These are phyloP conservation scores for Lumnitzera racemosa DNA, from an alignment of 345 rosid genomes.

Conservation along the genomic window DNA sequence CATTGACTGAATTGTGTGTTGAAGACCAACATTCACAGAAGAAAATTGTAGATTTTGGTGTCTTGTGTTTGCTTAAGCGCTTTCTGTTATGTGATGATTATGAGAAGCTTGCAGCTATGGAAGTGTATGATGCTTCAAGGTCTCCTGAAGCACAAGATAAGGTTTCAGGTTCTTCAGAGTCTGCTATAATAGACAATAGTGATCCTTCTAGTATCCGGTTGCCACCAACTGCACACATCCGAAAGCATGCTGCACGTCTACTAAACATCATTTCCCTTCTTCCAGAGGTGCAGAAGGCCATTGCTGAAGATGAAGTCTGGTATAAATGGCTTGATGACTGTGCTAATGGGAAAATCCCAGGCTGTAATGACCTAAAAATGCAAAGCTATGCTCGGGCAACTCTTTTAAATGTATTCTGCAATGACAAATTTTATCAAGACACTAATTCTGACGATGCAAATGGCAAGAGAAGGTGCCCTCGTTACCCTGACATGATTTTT, in stretches of 20 bases:
- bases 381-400: slow-evolving; percentile 92
- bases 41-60: slow-evolving; percentile 56
- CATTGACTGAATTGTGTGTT: slow-evolving; percentile 68
- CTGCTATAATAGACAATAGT: slow-evolving; percentile 30
- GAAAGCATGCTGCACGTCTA: slow-evolving; percentile 92
- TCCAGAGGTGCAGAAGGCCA: slow-evolving; percentile 64
- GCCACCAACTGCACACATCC: slow-evolving; percentile 82
- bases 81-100: slow-evolving; percentile 77
- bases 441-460: slow-evolving; percentile 24
- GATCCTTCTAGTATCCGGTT: slow-evolving; percentile 61
- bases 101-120: slow-evolving; percentile 82
- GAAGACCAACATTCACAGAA: slow-evolving; percentile 64
- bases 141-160: slow-evolving; percentile 49
- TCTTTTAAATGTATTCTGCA: slow-evolving; percentile 61
- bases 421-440: slow-evolving; percentile 30
- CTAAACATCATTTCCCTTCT: slow-evolving; percentile 74
- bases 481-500: slow-evolving; percentile 64
- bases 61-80: slow-evolving; percentile 80
- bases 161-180: slow-evolving; percentile 34
- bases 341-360: slow-evolving; percentile 63
- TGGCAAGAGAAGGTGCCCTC: slow-evolving; percentile 44
- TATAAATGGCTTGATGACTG: slow-evolving; percentile 94
- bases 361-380: slow-evolving; percentile 73
- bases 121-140: slow-evolving; percentile 92
- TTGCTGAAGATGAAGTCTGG: slow-evolving; percentile 62